Evolutionary conservation across 257 asterid genomes (phyloP).

Genomic region (Petrea volubilis): DNA sequence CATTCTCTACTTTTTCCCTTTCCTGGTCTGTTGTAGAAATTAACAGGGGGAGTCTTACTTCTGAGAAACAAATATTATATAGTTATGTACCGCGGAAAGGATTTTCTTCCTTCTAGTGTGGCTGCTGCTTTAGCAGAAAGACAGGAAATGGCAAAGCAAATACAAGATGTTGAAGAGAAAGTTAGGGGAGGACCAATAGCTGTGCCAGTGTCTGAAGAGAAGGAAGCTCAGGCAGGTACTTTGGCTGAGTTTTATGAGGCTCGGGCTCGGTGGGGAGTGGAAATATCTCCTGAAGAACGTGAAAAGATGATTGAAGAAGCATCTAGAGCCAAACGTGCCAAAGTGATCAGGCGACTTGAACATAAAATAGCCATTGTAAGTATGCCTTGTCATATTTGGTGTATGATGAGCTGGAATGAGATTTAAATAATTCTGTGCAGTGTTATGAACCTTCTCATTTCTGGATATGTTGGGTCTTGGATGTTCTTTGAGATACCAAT

Average conservation of each 20-base stretch:
- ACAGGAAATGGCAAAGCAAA: constrained; percentile 78
- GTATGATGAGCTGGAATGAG: constrained; percentile 11
- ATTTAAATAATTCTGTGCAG: neutral
- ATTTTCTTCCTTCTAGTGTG: constrained; percentile 85
- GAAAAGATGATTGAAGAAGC: constrained; percentile 77
- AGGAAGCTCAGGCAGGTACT: constrained; percentile 76
- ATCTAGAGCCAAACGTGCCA: constrained; percentile 59
- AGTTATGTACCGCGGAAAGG: constrained; percentile 95
- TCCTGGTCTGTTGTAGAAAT: constrained; percentile 45
- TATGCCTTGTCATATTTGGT: constrained; percentile 26
- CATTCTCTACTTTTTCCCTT: constrained; percentile 14
- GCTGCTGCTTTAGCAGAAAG: constrained; percentile 84
- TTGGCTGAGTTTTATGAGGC: constrained; percentile 96
- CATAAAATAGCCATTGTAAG: constrained; percentile 88
- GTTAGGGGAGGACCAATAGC: constrained; percentile 49
- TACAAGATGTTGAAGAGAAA: constrained; percentile 86
- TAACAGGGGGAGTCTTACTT: constrained; percentile 92
- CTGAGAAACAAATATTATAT: constrained; percentile 93
- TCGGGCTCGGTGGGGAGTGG: constrained; percentile 84
- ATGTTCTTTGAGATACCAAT: neutral
- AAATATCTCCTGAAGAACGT: constrained; percentile 73
- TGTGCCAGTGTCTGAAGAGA: constrained; percentile 42
- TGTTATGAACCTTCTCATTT: neutral
- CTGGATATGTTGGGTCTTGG: neutral
- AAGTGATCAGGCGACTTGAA: constrained; percentile 78